phyloP scores from a whole-genome alignment of 148 eudicot species.

The Vaccinium corymbosum region DNA sequence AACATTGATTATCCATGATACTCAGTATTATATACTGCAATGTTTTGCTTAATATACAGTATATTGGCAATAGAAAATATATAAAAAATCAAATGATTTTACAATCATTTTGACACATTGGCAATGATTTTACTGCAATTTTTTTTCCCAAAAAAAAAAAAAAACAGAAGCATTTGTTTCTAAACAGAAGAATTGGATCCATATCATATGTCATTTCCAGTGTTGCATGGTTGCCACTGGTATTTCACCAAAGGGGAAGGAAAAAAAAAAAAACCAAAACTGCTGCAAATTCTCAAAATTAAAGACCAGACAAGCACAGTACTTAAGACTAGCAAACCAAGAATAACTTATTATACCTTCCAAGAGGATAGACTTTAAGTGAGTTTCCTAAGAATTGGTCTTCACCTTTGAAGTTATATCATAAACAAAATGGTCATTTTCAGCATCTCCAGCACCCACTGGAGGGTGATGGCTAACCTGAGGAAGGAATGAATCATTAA shows the following conservation, averaged over 20 bases:
- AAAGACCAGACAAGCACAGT: background rate
- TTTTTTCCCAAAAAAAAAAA: background rate
- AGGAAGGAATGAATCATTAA: background rate
- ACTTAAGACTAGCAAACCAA: background rate
- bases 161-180: background rate
- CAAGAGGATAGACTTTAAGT: slow-evolving; percentile 87
- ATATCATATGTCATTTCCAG: background rate
- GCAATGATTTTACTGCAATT: background rate
- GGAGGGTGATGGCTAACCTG: slow-evolving; percentile 99
- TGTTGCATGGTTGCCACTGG: background rate
- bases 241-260: background rate
- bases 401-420: slow-evolving; percentile 95
- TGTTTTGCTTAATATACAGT: background rate
- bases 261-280: too few species aligned
- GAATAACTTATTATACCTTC: slow-evolving; percentile 52
- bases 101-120: background rate
- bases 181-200: background rate
- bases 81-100: background rate
- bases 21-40: background rate
- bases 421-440: slow-evolving; percentile 82
- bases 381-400: slow-evolving; percentile 92
- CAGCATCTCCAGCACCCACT: slow-evolving; percentile 94
- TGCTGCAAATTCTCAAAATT: background rate
- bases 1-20: background rate
- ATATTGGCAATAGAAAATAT: background rate